Evolutionary conservation across 1,139 yeast genomes (phyloP), one percentile per base, ranked within the genome.

Genomic region (Geotrichum restrictum): DNA sequence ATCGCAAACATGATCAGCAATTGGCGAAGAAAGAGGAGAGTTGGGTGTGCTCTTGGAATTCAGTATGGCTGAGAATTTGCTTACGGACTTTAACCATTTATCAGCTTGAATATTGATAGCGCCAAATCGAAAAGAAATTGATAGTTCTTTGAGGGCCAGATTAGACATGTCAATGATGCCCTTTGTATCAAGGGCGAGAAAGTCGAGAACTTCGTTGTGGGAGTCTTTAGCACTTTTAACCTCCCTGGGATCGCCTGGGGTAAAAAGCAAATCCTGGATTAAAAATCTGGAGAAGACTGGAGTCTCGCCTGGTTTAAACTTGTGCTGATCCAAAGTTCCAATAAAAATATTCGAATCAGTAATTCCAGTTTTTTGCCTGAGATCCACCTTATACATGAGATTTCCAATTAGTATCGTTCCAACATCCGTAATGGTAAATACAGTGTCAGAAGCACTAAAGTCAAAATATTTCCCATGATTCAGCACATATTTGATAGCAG

Each of bases 281-380:
- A 52, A 37, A 27, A 69, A 48, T 41, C 61, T 59, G 36, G 62
- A 57, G 31, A 55, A 58, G 2, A 67, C 63, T 8, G 69, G 67
- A 24, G 63, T 59, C 52, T 69, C 73, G 37, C 64, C 67, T 8
- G 56, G 48, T 37, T 59, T 58, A 39, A 64, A 59, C 48, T 60
- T 55, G 51, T 65, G 61, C 48, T 60, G 59, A 49, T 69, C 72
- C 32, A 69, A 57, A 3, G 72, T 69, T 14, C 73, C 73, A 11
- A 62, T 62, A 57, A 69, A 68, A 38, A 60, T 60, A 40, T 60
- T 57, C 24, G 53, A 53, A 19, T 59, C 55, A 6, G 59, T 27
- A 3, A 57, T 47, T 8, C 46, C 47, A 33, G 49, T 50, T 18
- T 48, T 53, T 41, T 56, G 54, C 33, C 68, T 59, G 37, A 64